phyloP scores from a whole-genome alignment of 2,329 filamentous ascomycete genomes.

The Phaeophleospora eucalypticola region DNA sequence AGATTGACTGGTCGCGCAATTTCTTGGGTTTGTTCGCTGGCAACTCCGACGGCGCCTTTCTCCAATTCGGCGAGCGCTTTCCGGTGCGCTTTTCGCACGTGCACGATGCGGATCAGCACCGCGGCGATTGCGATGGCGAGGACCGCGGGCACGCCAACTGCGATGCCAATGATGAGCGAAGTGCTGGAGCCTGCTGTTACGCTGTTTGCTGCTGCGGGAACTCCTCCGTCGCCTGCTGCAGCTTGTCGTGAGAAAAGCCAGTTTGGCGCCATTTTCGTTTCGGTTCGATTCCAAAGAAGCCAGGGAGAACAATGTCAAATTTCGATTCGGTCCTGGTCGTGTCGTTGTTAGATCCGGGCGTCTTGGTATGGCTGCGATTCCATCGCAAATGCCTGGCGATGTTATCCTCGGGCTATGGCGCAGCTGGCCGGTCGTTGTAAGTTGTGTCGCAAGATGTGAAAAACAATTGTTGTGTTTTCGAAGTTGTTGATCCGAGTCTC shows the following conservation, averaged over 20 bases:
- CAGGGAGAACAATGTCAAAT: too few species aligned
- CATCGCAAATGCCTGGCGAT: too few species aligned
- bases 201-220: constrained; percentile 4
- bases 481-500: too few species aligned
- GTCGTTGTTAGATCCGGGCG: too few species aligned
- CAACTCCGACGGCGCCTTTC: constrained; percentile 13
- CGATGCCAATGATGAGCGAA: constrained; percentile 24
- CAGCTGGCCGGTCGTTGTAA: too few species aligned
- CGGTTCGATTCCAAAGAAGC: too few species aligned
- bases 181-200: constrained; percentile 7
- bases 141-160: constrained; percentile 25
- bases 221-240: constrained; percentile 1
- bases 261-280: constrained; percentile 8
- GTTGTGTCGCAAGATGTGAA: too few species aligned
- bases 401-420: too few species aligned
- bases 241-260: constrained; percentile 10
- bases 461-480: too few species aligned
- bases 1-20: constrained; percentile 18
- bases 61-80: constrained; percentile 26
- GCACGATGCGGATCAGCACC: constrained; percentile 22
- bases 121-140: constrained; percentile 20
- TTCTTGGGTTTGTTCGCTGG: constrained; percentile 17
- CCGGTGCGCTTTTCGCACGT: constrained; percentile 21
- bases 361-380: too few species aligned
- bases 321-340: too few species aligned